Evolutionary conservation across 129 eudicot genomes (phyloP).

Genomic region (Daucus carota): DNA sequence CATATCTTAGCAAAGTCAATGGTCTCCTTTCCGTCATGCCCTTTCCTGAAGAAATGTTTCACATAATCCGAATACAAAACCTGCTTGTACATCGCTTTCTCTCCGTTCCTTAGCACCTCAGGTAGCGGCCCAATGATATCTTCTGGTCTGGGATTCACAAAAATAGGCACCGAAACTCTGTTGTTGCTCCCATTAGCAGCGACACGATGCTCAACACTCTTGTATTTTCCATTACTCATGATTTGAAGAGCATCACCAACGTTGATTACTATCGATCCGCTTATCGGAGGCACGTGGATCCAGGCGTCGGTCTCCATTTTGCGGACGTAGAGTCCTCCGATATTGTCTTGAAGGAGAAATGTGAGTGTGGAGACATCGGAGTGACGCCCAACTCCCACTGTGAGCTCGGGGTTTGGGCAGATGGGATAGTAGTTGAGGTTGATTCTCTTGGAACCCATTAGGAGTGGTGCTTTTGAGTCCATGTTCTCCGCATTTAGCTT

Average conservation of each 20-base stretch:
- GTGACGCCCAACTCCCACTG: not conserved
- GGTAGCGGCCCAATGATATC: not conserved
- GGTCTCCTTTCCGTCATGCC: constrained; percentile 1
- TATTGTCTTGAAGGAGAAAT: not conserved
- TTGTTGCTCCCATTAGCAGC: not conserved
- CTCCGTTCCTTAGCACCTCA: constrained; percentile 1
- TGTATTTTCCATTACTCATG: not conserved
- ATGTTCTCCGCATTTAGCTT: not conserved
- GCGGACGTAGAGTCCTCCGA: not conserved
- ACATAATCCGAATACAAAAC: not conserved
- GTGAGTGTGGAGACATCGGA: not conserved
- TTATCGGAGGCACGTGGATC: not conserved
- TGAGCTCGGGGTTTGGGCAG: not conserved
- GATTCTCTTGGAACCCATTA: not conserved
- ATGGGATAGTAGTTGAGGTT: not conserved
- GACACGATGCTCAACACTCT: constrained; percentile 5
- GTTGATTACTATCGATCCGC: not conserved
- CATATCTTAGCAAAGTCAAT: not conserved
- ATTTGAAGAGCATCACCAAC: constrained; percentile 5
- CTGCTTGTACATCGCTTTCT: not conserved
- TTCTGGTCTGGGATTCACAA: not conserved
- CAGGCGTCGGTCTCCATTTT: not conserved
- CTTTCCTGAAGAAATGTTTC: not conserved
- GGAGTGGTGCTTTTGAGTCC: not conserved
- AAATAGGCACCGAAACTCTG: not conserved